Base-by-base conservation (phyloP, 441 rosid genomes). In the Theobroma grandiflorum region DNA sequence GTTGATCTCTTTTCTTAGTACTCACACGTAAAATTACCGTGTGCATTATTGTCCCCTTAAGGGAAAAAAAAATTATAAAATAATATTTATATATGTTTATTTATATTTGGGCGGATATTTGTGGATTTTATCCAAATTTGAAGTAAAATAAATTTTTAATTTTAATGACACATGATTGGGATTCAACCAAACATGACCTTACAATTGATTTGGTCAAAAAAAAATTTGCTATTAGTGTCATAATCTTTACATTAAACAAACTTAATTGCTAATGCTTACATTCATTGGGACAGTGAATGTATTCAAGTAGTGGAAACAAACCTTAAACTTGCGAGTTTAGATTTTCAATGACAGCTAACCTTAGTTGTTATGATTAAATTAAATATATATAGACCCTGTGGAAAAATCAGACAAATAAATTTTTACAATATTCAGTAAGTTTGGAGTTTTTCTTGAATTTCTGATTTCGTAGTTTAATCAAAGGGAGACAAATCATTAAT, bases 1-100 rank as follows among this genome's bases (percentile, higher is more conserved):
- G 83, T 35, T 65, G 61, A 8, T 67, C 16, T 80, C 10, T 52
- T 31, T 43, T 74, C 35, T 82, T 47, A 55, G 0, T 70, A 1
- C 58, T 61, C 73, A 15, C 71, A 43, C 68, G 45, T 66, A 72
- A 66, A 43, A 57, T 78, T 69, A 42, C 31, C 69, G 22, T 76
- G 57, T 72, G 35, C 49, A 55, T 35, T 55, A 53, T 37, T 37
- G 43, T 26, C 31, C 31, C 1, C 31, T 26, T 26, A 26, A 26
- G 31, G 31, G 1, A 26, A 26, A 26, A 26, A 26, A 42, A 42
- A 6, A 6, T 42, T 6, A 47, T 43, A 47, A 20, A 26, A 26
- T 26, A 26, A 26, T 26, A 26, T 26, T 0, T 26, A 26, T 26
- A 26, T 26, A 26, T 26, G 1, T 26, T 0, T 26, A 26, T 26